Conservation (phyloP, 148 eudicot genomes). For the Dysphania ambrosioides region DNA sequence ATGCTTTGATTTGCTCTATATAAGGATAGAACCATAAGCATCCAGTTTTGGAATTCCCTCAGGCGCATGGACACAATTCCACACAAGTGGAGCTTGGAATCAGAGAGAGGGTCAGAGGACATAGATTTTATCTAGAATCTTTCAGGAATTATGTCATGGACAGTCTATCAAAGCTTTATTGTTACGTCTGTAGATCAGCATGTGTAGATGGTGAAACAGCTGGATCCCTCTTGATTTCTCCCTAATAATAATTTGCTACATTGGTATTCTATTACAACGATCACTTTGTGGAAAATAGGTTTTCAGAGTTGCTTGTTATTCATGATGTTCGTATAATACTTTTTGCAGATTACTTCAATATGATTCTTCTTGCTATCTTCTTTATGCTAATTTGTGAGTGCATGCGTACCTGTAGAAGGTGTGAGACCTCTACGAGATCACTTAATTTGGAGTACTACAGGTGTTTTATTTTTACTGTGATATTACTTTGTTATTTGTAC, state of each 20-base stretch:
- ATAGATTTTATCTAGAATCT: background rate
- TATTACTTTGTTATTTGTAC: no score
- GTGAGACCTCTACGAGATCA: conserved; percentile 23
- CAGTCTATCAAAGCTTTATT: background rate
- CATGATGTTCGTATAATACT: background rate
- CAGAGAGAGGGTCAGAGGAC: background rate
- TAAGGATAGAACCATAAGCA: background rate
- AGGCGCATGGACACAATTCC: background rate
- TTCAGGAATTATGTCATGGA: background rate
- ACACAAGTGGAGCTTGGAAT: background rate
- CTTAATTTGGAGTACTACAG: no score
- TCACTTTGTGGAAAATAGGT: background rate
- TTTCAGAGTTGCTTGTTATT: background rate
- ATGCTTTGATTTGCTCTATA: background rate
- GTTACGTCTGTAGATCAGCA: background rate
- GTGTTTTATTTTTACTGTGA: no score
- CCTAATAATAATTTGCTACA: background rate
- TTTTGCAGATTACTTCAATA: conserved; percentile 4
- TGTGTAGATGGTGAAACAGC: background rate
- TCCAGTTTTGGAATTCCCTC: background rate
- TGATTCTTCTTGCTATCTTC: conserved; percentile 18
- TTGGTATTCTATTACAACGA: background rate
- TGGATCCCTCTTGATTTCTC: background rate
- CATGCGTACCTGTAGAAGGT: conserved; percentile 25
- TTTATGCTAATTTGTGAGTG: conserved; percentile 14